phyloP scores from a whole-genome alignment of 2,329 filamentous ascomycete genomes.

The Botrytis cinerea region DNA sequence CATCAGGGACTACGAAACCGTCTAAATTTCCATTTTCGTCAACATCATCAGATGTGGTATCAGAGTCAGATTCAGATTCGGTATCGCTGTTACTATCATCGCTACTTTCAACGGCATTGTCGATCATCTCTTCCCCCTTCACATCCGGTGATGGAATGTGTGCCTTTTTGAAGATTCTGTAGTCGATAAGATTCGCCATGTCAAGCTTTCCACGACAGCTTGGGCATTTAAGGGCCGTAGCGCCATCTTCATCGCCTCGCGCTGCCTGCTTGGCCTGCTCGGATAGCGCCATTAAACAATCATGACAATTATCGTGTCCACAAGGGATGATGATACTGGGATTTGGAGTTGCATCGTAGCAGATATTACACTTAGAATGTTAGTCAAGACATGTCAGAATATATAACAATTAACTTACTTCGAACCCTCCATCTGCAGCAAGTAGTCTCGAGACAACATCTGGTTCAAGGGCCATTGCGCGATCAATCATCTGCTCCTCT shows the following conservation, averaged over 20 bases:
- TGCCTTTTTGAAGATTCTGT: conserved; percentile 70
- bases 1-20: conserved; percentile 58
- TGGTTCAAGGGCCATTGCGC: conserved; percentile 61
- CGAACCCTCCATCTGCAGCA: conserved; percentile 50
- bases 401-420: conserved; percentile 27
- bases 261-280: conserved; percentile 59
- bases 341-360: conserved; percentile 73
- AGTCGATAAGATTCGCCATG: conserved; percentile 70
- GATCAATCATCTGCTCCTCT: conserved; percentile 50
- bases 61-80: conserved; percentile 47
- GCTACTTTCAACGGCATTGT: conserved; percentile 37
- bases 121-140: conserved; percentile 29
- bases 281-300: conserved; percentile 71
- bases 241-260: conserved; percentile 54
- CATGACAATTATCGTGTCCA: conserved; percentile 76
- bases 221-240: conserved; percentile 59
- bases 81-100: conserved; percentile 41
- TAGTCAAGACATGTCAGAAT: conserved; percentile 13
- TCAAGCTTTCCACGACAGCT: conserved; percentile 71
- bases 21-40: conserved; percentile 48
- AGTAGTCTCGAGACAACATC: conserved; percentile 69
- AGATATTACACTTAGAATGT: conserved; percentile 70
- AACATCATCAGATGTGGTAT: conserved; percentile 43
- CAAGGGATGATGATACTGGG: conserved; percentile 80
- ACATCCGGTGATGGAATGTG: conserved; percentile 57